These are phyloP conservation scores for Sordariomycetes sp. DNA, from an alignment of 2,329 filamentous ascomycete genomes.

Conservation along the genomic window DNA sequence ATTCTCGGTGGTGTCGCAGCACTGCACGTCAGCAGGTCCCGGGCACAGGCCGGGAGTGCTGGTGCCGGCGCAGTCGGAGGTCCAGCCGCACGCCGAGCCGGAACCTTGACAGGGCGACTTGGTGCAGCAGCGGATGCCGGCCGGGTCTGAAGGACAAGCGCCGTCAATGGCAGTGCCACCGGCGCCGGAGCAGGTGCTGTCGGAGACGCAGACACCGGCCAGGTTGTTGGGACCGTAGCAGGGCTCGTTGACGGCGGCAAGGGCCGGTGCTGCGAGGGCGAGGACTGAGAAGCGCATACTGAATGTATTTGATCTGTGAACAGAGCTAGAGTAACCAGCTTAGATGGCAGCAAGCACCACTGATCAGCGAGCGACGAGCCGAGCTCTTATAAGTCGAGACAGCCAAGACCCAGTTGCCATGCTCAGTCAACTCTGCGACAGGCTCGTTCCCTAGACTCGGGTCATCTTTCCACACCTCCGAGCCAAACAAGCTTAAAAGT, in stretches of 20 bases:
- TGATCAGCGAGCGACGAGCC: too few relatives aligned
- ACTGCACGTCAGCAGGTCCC: constrained; percentile 26
- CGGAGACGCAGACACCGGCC: constrained; percentile 27
- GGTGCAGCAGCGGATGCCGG: constrained; percentile 30
- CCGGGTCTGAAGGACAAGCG: constrained; percentile 26
- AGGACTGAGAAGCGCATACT: constrained; percentile 4
- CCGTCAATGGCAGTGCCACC: constrained; percentile 27
- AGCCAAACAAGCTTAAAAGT: too few relatives aligned
- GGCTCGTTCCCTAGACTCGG: too few relatives aligned
- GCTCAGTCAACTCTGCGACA: too few relatives aligned
- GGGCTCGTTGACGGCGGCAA: constrained; percentile 19
- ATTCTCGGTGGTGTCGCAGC: constrained; percentile 20
- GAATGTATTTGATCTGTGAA: background rate
- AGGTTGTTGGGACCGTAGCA: constrained; percentile 16
- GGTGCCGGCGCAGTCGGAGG: constrained; percentile 24
- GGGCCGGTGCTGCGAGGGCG: constrained; percentile 7
- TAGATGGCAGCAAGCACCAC: too few relatives aligned
- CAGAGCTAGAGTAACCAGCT: too few relatives aligned
- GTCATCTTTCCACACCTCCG: too few relatives aligned
- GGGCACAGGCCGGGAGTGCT: constrained; percentile 22
- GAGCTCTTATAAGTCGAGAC: too few relatives aligned
- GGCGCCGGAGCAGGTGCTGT: constrained; percentile 19
- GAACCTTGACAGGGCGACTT: constrained; percentile 26
- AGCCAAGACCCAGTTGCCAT: too few relatives aligned
- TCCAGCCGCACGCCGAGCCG: constrained; percentile 29